Evolutionary conservation across 116 monocot genomes (phyloP).

Genomic region (Dioscorea cayenensis): DNA sequence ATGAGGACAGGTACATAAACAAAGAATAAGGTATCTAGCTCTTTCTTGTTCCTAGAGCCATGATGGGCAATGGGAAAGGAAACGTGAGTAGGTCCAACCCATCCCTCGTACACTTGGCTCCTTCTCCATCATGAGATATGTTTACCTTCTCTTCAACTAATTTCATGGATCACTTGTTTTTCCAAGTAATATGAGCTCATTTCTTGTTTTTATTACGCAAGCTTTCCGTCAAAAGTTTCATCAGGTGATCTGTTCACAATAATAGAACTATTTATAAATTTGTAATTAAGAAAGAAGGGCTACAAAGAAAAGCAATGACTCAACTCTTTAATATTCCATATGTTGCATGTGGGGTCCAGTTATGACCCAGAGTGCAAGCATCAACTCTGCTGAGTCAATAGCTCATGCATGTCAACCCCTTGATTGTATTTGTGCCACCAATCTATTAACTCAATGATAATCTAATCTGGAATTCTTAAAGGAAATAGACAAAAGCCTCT

Average conservation of each 20-base stretch:
- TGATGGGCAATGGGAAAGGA: neutral
- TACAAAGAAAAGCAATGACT: neutral
- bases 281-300: no score
- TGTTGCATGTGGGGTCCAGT: neutral
- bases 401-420: slow-evolving; percentile 9
- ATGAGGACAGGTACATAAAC: neutral
- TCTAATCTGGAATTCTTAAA: slow-evolving; percentile 4
- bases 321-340: neutral
- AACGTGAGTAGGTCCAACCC: neutral
- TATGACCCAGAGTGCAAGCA: neutral
- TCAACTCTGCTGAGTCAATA: slow-evolving; percentile 15
- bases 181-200: neutral
- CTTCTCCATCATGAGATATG: neutral
- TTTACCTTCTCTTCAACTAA: neutral
- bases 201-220: neutral
- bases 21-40: neutral
- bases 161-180: neutral
- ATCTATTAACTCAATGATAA: slow-evolving; percentile 14
- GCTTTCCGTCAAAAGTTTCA: neutral
- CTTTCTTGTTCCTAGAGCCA: neutral
- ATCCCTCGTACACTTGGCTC: neutral
- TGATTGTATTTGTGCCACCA: slow-evolving; percentile 7
- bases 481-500: no score
- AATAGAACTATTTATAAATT: no score
- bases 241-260: no score